A percentile compares a stretch with the other conserved stretches of the same genome.
These are phyloP conservation scores for Amanita polypyramis DNA, from an alignment of 768 basidiomycete species.

Conservation along the genomic window DNA sequence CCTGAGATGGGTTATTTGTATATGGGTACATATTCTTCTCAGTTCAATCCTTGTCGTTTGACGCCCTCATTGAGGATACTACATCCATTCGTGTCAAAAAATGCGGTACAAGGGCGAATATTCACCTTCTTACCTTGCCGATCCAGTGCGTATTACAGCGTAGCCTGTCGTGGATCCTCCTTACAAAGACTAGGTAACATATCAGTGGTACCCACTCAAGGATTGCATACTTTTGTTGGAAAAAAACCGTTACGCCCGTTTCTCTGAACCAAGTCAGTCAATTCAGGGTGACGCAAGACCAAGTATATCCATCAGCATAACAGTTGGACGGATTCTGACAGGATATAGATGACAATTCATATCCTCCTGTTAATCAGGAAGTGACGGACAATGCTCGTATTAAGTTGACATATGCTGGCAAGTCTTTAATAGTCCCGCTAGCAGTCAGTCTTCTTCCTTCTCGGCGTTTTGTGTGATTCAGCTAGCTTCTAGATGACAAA, in stretches of 20 bases:
- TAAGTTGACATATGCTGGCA: constrained; percentile 6
- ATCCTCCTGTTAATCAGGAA: constrained; percentile 1
- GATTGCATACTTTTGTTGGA: constrained; percentile 53
- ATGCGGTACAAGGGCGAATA: constrained; percentile 98
- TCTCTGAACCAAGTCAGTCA: constrained; percentile 56
- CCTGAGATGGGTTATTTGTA: constrained; percentile 60
- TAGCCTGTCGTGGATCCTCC: background rate
- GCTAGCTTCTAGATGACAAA: constrained; percentile 15
- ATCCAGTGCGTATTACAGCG: constrained; percentile 48
- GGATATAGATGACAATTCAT: constrained; percentile 8
- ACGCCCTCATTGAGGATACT: constrained; percentile 53
- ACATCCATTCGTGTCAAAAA: constrained; percentile 86
- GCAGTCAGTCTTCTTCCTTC: constrained; percentile 12
- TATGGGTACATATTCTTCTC: constrained; percentile 53
- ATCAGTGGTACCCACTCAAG: constrained; percentile 64
- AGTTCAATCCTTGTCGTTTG: background rate
- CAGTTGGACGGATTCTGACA: background rate
- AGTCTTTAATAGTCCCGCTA: constrained; percentile 16
- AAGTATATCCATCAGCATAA: constrained; percentile 5
- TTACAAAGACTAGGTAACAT: constrained; percentile 48
- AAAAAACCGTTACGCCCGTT: constrained; percentile 56
- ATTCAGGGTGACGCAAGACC: background rate
- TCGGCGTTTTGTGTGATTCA: background rate
- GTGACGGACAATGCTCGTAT: background rate
- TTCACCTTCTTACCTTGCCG: constrained; percentile 74